Percentiles rank a stretch among this genome's conserved stretches.
Evolutionary conservation across 1,284 basidiomycete genomes (phyloP).

Genomic region (Cutaneotrichosporon cutaneum): DNA sequence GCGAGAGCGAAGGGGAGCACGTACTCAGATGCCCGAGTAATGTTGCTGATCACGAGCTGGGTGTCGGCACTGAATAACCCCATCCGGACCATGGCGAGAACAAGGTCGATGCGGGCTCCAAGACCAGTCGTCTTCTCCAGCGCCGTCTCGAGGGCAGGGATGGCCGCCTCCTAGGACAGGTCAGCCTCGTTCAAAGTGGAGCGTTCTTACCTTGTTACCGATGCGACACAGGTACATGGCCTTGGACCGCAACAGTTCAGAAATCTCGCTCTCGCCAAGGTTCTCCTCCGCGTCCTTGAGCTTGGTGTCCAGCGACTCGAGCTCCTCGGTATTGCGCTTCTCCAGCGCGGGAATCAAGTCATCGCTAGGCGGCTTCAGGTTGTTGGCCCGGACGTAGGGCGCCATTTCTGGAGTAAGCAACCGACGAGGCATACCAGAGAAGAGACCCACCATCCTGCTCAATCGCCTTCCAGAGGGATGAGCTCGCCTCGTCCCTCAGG

Average conservation of each 20-base stretch:
- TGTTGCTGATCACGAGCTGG: slow-evolving; percentile 67
- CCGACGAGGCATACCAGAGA: neutral
- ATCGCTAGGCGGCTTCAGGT: slow-evolving; percentile 56
- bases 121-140: slow-evolving; percentile 90
- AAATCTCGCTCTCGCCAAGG: slow-evolving; percentile 90
- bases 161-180: slow-evolving; percentile 62
- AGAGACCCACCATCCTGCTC: slow-evolving; percentile 72
- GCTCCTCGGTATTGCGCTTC: slow-evolving; percentile 70
- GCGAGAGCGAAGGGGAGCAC: slow-evolving; percentile 36
- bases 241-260: slow-evolving; percentile 77
- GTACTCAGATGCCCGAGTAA: slow-evolving; percentile 79
- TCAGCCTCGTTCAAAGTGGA: slow-evolving; percentile 8
- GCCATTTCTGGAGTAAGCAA: slow-evolving; percentile 65
- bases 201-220: slow-evolving; percentile 72
- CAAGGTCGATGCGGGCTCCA: slow-evolving; percentile 90
- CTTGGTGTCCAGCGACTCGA: slow-evolving; percentile 73
- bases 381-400: slow-evolving; percentile 61
- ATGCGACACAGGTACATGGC: slow-evolving; percentile 86
- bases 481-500: slow-evolving; percentile 67
- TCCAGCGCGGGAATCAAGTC: slow-evolving; percentile 68
- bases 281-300: slow-evolving; percentile 84
- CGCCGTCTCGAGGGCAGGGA: slow-evolving; percentile 79
- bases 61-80: slow-evolving; percentile 89
- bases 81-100: slow-evolving; percentile 81
- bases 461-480: slow-evolving; percentile 70